phyloP scores from a whole-genome alignment of 139 green algal genomes.

The Chlorella sp. region DNA sequence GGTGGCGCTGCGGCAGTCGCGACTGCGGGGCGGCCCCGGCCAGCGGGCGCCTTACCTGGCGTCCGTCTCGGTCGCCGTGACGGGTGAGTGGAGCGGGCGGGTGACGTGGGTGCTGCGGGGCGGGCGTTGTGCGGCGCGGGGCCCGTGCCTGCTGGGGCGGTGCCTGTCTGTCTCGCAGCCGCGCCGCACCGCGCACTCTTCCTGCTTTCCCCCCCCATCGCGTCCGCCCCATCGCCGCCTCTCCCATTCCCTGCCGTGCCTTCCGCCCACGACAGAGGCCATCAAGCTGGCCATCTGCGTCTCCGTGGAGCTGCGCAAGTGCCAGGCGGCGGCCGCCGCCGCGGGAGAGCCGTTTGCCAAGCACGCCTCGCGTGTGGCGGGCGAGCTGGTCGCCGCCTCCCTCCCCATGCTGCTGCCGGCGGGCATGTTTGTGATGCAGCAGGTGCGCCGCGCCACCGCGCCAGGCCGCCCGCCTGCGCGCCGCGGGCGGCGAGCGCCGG shows the following conservation, averaged over 20 bases:
- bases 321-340: conserved; percentile 4
- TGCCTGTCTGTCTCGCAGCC: too few relatives aligned
- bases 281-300: conserved; percentile 61
- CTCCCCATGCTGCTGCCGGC: conserved; percentile 59
- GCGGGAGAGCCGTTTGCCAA: not conserved
- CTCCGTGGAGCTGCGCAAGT: conserved; percentile 27
- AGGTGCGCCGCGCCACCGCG: conserved; percentile 24
- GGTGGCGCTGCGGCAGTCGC: conserved; percentile 51
- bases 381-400: conserved; percentile 18
- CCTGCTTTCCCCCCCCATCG: too few relatives aligned
- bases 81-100: too few relatives aligned
- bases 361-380: conserved; percentile 12
- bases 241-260: too few relatives aligned
- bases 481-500: too few relatives aligned
- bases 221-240: too few relatives aligned
- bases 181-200: too few relatives aligned
- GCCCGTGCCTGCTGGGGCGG: too few relatives aligned
- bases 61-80: conserved; percentile 50
- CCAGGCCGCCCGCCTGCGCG: too few relatives aligned
- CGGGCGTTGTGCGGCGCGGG: too few relatives aligned
- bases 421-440: conserved; percentile 64
- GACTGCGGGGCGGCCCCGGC: conserved; percentile 30
- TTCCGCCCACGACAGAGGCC: conserved; percentile 52
- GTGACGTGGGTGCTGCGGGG: too few relatives aligned
- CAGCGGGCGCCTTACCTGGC: conserved; percentile 53